These are phyloP conservation scores for Colletotrichum spinosum DNA, from an alignment of 2,329 filamentous ascomycete genomes.

Conservation along the genomic window DNA sequence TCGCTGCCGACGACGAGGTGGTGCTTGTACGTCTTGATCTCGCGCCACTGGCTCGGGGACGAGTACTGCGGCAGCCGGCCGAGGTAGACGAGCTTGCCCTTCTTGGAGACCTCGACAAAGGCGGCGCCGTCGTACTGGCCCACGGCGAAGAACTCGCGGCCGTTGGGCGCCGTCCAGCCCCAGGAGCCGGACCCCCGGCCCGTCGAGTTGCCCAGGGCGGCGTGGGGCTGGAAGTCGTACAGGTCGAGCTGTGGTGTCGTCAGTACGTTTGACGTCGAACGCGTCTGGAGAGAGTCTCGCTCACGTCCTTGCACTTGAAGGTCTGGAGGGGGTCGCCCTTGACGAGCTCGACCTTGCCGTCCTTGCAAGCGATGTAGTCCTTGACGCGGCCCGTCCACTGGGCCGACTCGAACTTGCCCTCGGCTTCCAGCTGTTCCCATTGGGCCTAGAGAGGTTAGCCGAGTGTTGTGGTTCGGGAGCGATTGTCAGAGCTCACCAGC, in stretches of 20 bases:
- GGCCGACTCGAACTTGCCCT: slow-evolving; percentile 48
- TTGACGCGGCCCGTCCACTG: slow-evolving; percentile 44
- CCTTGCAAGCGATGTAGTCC: slow-evolving; percentile 46
- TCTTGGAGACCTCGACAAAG: slow-evolving; percentile 54
- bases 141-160: slow-evolving; percentile 51
- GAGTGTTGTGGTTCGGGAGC: not conserved
- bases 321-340: slow-evolving; percentile 55
- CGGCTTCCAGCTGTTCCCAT: slow-evolving; percentile 47
- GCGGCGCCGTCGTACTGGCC: slow-evolving; percentile 50
- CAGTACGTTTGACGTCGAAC: not conserved
- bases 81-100: slow-evolving; percentile 54
- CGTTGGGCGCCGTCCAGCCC: slow-evolving; percentile 55
- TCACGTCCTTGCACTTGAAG: slow-evolving; percentile 54
- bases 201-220: slow-evolving; percentile 56
- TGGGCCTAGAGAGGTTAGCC: slow-evolving; percentile 39
- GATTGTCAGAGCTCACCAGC: slow-evolving; percentile 22
- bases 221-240: slow-evolving; percentile 64
- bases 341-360: slow-evolving; percentile 53
- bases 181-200: slow-evolving; percentile 45
- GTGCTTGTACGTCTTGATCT: slow-evolving; percentile 49
- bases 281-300: not conserved
- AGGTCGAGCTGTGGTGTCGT: slow-evolving; percentile 54
- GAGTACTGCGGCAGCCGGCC: slow-evolving; percentile 53
- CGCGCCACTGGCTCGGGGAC: slow-evolving; percentile 46
- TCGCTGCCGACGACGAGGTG: slow-evolving; percentile 48